These are phyloP conservation scores for Pythium utonaiense DNA, from an alignment of 352 stramenopile genomes.

Conservation along the genomic window DNA sequence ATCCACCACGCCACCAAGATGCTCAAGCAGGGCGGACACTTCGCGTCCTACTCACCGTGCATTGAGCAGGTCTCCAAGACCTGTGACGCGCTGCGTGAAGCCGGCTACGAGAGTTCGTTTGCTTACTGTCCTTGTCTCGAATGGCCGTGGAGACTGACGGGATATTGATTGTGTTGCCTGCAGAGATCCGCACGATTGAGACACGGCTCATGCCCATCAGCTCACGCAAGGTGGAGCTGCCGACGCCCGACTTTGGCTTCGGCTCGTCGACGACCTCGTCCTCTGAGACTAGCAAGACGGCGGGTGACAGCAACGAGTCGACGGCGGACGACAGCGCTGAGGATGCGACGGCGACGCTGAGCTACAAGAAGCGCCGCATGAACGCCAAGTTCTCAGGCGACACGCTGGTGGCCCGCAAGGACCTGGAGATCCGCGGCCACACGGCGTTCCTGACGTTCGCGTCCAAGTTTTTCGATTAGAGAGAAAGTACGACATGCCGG, in stretches of 20 bases:
- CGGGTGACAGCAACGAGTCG: conserved; percentile 16
- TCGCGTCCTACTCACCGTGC: conserved; percentile 98
- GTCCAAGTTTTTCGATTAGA: conserved; percentile 72
- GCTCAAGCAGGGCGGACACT: conserved; percentile 90
- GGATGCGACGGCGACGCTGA: conserved; percentile 24
- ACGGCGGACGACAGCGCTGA: conserved; percentile 21
- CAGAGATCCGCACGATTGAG: conserved; percentile 90
- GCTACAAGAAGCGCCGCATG: conserved; percentile 49
- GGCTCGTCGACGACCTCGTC: background rate
- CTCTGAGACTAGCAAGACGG: conserved; percentile 6
- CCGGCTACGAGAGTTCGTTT: conserved; percentile 79
- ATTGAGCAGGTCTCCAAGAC: conserved; percentile 98
- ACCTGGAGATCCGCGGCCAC: conserved; percentile 83
- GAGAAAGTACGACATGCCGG: background rate
- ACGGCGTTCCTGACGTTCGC: conserved; percentile 86
- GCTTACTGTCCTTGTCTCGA: background rate
- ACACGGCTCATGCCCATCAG: conserved; percentile 89
- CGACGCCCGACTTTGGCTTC: conserved; percentile 70
- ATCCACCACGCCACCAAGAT: conserved; percentile 90
- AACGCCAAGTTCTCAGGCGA: conserved; percentile 48
- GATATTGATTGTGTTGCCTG: background rate
- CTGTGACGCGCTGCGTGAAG: conserved; percentile 59
- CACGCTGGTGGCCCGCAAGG: conserved; percentile 77
- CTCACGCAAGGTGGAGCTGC: conserved; percentile 59
- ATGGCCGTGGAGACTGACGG: background rate